Evolutionary conservation across 805 yeast genomes (phyloP).

Genomic region (Ogataea saltuana): DNA sequence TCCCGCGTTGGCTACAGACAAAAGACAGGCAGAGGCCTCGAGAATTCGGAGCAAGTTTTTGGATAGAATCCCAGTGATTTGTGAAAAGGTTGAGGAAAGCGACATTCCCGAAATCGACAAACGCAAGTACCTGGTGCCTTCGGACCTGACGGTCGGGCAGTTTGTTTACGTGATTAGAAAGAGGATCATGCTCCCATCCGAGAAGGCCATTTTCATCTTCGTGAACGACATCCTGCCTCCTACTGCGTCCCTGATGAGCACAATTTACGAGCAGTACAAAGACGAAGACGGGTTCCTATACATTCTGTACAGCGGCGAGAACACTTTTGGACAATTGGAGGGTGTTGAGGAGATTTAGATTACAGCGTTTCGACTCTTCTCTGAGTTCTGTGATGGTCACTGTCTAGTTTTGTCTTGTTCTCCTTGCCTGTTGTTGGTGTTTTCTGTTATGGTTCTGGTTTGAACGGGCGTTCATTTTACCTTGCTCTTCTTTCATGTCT

Average conservation of each 20-base stretch:
- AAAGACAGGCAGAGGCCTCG: conserved; percentile 92
- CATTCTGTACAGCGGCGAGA: conserved; percentile 95
- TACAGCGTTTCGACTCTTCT: not conserved
- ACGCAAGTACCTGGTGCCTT: conserved; percentile 94
- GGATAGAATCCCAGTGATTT: conserved; percentile 94
- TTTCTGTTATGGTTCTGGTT: conserved; percentile 2
- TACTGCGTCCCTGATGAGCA: conserved; percentile 94
- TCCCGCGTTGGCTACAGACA: conserved; percentile 47
- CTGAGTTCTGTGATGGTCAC: conserved; percentile 2
- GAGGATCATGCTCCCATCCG: conserved; percentile 93
- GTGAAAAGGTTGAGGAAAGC: conserved; percentile 95
- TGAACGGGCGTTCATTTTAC: conserved; percentile 3
- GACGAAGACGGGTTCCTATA: conserved; percentile 97
- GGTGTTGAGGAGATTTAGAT: conserved; percentile 30
- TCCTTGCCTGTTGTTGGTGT: not conserved
- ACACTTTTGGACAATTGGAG: conserved; percentile 75
- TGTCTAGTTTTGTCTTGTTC: not conserved
- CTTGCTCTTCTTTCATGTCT: not conserved
- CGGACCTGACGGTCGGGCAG: conserved; percentile 95
- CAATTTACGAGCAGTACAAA: conserved; percentile 93
- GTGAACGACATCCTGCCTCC: conserved; percentile 97
- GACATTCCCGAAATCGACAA: conserved; percentile 96
- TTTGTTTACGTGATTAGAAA: conserved; percentile 97
- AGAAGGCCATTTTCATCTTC: conserved; percentile 96
- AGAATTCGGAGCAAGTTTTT: conserved; percentile 85